Percentiles rank a stretch among this genome's conserved stretches.
Evolutionary conservation across 2,329 filamentous ascomycete species (phyloP).

Genomic region (Hypoxylon sp.): DNA sequence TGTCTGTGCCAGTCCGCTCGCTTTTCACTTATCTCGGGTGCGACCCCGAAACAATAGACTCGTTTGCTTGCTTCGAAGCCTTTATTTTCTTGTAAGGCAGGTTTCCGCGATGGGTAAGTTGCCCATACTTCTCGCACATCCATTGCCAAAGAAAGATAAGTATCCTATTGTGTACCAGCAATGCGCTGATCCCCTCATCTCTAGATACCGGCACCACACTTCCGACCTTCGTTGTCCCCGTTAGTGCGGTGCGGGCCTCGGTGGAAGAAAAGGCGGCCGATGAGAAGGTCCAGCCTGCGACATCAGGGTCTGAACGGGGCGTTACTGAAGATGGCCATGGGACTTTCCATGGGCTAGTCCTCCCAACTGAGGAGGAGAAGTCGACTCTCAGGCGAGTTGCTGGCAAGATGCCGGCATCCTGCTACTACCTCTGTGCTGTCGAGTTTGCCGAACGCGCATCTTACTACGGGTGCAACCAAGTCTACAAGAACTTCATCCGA

Average conservation of each 20-base stretch:
- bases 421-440: slow-evolving; percentile 63
- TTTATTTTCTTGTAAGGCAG: slow-evolving; percentile 24
- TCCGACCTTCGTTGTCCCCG: slow-evolving; percentile 38
- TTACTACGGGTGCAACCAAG: slow-evolving; percentile 57
- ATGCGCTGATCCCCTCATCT: slow-evolving; percentile 18
- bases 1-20: slow-evolving; percentile 17
- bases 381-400: slow-evolving; percentile 60
- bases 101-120: slow-evolving; percentile 36
- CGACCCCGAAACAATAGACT: slow-evolving; percentile 22
- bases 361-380: slow-evolving; percentile 63
- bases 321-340: slow-evolving; percentile 47
- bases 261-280: slow-evolving; percentile 42
- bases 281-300: slow-evolving; percentile 35
- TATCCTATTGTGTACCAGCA: not conserved
- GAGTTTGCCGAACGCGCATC: slow-evolving; percentile 66
- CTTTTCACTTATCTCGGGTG: slow-evolving; percentile 34
- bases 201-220: slow-evolving; percentile 45
- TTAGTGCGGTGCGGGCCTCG: slow-evolving; percentile 43
- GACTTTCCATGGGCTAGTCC: slow-evolving; percentile 50
- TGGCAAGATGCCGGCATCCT: slow-evolving; percentile 58
- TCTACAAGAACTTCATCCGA: slow-evolving; percentile 68
- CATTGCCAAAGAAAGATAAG: not conserved
- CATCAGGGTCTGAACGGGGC: slow-evolving; percentile 20
- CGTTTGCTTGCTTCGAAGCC: slow-evolving; percentile 24
- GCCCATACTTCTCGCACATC: not conserved